A percentile compares a stretch with the other conserved stretches of the same genome.
Evolutionary conservation across 2,329 filamentous ascomycete species (phyloP).

Genomic region (Sporothrix schenckii): DNA sequence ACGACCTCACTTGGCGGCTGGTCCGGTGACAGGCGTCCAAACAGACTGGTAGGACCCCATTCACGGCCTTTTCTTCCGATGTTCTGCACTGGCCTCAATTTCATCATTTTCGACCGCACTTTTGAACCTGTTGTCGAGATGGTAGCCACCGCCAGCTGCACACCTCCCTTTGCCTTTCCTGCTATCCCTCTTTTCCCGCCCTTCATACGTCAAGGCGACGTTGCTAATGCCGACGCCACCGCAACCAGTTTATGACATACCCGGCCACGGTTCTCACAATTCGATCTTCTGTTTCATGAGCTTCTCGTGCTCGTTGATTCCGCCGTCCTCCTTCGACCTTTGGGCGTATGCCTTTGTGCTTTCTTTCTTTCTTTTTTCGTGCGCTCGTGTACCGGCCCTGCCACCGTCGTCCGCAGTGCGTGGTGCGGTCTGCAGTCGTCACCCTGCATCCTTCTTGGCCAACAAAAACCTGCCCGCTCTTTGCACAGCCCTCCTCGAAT

Average conservation of each 20-base stretch:
- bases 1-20: conserved; percentile 16
- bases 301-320: neutral
- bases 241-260: neutral
- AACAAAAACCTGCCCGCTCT: conserved; percentile 20
- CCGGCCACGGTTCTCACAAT: neutral
- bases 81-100: neutral
- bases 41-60: conserved; percentile 7
- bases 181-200: conserved; percentile 13
- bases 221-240: conserved; percentile 16
- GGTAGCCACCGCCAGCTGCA: conserved; percentile 12
- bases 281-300: neutral
- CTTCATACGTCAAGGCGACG: conserved; percentile 14
- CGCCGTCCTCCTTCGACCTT: neutral
- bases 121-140: neutral
- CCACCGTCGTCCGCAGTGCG: conserved; percentile 18
- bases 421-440: conserved; percentile 31
- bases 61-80: neutral
- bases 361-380: neutral
- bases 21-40: conserved; percentile 21
- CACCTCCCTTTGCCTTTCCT: conserved; percentile 18
- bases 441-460: conserved; percentile 29
- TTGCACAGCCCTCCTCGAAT: conserved; percentile 32
- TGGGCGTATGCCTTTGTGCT: neutral
- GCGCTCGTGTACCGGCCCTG: conserved; percentile 3
- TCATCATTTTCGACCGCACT: neutral